A percentile compares a stretch with the other conserved stretches of the same genome.
Evolutionary conservation across 78 protist genomes (phyloP).

Genomic region (Emiliania huxleyi): DNA sequence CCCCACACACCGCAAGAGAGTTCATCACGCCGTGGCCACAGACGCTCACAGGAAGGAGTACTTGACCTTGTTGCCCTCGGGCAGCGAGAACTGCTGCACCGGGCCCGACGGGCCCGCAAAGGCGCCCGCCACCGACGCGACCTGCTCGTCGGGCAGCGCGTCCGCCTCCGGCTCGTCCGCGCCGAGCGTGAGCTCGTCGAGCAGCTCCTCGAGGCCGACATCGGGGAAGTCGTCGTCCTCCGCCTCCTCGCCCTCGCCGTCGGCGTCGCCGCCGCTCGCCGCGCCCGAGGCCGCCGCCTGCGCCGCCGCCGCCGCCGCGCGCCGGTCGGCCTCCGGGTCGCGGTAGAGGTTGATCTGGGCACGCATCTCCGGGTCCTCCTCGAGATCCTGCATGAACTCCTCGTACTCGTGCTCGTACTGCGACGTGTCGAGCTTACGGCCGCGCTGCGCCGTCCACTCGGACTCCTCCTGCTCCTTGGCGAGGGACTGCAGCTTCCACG

Average conservation of each 20-base stretch:
- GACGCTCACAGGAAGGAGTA: too few relatives aligned
- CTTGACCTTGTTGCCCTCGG: too few relatives aligned
- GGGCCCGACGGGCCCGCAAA: too few relatives aligned
- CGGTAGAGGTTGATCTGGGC: not conserved
- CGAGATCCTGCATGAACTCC: not conserved
- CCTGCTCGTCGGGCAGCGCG: not conserved
- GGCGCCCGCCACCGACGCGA: not conserved
- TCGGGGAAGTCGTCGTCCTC: not conserved
- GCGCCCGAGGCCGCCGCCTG: not conserved
- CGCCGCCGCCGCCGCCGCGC: too few relatives aligned
- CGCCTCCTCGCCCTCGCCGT: not conserved
- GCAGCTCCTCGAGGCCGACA: not conserved
- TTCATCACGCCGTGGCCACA: too few relatives aligned
- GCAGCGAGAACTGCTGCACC: too few relatives aligned
- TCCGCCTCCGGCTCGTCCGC: not conserved
- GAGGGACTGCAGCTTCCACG: not conserved
- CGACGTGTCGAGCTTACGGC: not conserved
- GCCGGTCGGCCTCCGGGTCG: not conserved
- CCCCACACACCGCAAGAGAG: too few relatives aligned
- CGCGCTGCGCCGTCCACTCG: not conserved
- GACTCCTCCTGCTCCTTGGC: not conserved
- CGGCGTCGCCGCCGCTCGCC: too few relatives aligned
- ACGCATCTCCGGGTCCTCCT: constrained; percentile 15
- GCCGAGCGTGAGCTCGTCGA: constrained; percentile 14
- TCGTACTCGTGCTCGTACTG: not conserved